Percentiles rank a stretch among this genome's conserved stretches.
phyloP scores from a whole-genome alignment of 805 yeast genomes.

The Hanseniaspora occidentalis region DNA sequence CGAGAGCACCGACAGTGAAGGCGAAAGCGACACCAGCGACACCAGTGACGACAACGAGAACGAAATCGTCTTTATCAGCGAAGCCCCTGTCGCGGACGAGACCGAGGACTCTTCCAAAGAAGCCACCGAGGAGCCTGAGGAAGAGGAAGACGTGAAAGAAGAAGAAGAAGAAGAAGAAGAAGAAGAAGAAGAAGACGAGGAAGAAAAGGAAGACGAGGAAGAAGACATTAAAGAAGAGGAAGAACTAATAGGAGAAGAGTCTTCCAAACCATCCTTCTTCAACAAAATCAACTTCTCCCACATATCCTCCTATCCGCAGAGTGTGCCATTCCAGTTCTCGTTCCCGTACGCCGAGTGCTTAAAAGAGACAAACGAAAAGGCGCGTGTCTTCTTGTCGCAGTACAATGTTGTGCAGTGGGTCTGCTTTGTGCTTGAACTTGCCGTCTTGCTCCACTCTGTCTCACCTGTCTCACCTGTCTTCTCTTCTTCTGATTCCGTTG shows the following conservation, averaged over 20 bases:
- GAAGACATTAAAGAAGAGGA: constrained; percentile 10
- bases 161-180: constrained; percentile 2
- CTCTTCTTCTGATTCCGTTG: too few relatives aligned
- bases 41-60: too few relatives aligned
- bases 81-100: too few relatives aligned
- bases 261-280: not conserved
- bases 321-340: not conserved
- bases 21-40: too few relatives aligned
- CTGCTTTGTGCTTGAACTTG: not conserved
- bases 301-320: too few relatives aligned
- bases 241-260: constrained; percentile 13
- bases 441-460: not conserved
- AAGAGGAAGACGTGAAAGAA: constrained; percentile 16
- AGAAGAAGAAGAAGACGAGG: constrained; percentile 9
- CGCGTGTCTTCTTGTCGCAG: not conserved
- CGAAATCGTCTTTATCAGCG: too few relatives aligned
- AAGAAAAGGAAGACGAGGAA: constrained; percentile 9
- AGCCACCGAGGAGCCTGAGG: constrained; percentile 6
- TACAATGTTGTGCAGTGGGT: not conserved
- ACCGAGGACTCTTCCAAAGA: constrained; percentile 36
- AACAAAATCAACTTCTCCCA: not conserved
- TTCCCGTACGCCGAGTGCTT: not conserved
- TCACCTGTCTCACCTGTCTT: too few relatives aligned
- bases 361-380: not conserved
- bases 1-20: too few relatives aligned